Evolutionary conservation across 2,329 filamentous ascomycete species (phyloP).

Genomic region (Pseudogymnoascus sp.): DNA sequence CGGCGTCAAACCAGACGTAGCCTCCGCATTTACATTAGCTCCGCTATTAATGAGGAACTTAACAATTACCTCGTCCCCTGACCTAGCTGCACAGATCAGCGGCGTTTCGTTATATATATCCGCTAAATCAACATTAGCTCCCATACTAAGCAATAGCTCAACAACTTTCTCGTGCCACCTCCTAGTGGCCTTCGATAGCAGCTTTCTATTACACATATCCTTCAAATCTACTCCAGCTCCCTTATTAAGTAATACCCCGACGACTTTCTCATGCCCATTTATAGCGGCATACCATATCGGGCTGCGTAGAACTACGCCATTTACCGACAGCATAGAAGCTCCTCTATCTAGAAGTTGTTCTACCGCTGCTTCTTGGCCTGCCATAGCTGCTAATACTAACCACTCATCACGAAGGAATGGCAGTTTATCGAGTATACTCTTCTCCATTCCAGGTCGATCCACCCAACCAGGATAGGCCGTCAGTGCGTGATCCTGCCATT

Average conservation of each 20-base stretch:
- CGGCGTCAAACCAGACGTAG: not conserved
- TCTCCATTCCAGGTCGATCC: not conserved
- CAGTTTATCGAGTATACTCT: not conserved
- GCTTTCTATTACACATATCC: not conserved
- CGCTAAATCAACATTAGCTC: too few relatives aligned
- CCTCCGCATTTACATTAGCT: not conserved
- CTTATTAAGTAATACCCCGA: not conserved
- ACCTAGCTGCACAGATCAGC: not conserved
- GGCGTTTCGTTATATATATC: not conserved
- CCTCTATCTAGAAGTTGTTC: not conserved
- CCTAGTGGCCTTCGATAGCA: not conserved
- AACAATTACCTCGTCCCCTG: not conserved
- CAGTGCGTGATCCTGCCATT: not conserved
- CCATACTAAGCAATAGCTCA: not conserved
- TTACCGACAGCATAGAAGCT: not conserved
- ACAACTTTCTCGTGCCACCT: not conserved
- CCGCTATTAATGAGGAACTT: not conserved
- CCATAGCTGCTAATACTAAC: not conserved
- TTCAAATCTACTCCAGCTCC: not conserved
- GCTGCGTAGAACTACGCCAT: accelerated
- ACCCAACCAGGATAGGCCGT: not conserved
- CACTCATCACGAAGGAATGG: not conserved
- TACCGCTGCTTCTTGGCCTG: not conserved
- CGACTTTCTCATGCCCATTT: not conserved
- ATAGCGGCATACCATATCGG: not conserved